phyloP scores from a whole-genome alignment of 2,329 filamentous ascomycete species.

The Dactylellina sp. region DNA sequence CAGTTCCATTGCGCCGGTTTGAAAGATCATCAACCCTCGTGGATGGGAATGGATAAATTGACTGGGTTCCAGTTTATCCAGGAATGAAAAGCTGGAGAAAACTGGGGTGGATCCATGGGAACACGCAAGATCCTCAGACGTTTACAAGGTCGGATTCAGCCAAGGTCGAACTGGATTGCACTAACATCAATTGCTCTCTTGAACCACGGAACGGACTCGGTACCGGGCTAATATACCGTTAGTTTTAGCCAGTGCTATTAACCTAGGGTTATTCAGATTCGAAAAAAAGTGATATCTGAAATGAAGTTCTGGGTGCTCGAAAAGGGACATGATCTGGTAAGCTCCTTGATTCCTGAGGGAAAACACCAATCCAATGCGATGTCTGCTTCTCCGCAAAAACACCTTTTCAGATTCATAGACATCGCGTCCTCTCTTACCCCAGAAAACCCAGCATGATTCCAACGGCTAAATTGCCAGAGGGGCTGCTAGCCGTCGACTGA shows the following conservation, averaged over 20 bases:
- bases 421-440: slow-evolving; percentile 49
- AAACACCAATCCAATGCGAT: no score
- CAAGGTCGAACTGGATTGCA: neutral
- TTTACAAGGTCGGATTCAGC: neutral
- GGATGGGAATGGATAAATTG: slow-evolving; percentile 49
- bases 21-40: slow-evolving; percentile 30
- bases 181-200: neutral
- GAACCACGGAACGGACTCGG: slow-evolving; percentile 38
- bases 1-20: slow-evolving; percentile 30
- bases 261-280: neutral
- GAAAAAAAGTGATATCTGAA: no score
- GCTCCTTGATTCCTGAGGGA: no score
- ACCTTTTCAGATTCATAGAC: slow-evolving; percentile 28
- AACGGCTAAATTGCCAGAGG: slow-evolving; percentile 38
- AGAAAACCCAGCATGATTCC: slow-evolving; percentile 20
- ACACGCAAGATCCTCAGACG: slow-evolving; percentile 6
- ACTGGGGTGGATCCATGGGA: slow-evolving; percentile 4
- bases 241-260: slow-evolving; percentile 44
- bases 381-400: slow-evolving; percentile 43
- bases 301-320: no score
- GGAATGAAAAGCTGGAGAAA: slow-evolving; percentile 44
- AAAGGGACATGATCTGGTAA: neutral
- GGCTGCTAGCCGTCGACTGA: slow-evolving; percentile 25
- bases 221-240: slow-evolving; percentile 31
- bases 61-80: slow-evolving; percentile 26